phyloP scores from a whole-genome alignment of 2,329 filamentous ascomycete species.

The Aotearoamyces nothofagi region DNA sequence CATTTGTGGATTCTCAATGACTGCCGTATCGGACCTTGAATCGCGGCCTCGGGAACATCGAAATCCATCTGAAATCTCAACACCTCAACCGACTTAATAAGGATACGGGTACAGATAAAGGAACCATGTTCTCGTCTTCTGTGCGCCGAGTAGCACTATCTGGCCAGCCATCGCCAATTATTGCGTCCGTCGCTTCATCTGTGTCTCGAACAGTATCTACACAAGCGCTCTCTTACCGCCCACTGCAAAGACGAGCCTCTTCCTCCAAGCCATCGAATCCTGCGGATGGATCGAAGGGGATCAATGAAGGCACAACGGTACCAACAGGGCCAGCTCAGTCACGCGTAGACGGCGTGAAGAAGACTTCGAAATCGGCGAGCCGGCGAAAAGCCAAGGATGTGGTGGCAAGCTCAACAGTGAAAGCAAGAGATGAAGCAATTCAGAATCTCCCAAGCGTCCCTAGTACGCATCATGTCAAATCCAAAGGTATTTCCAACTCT shows the following conservation, averaged over 20 bases:
- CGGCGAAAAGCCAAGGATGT: constrained; percentile 42
- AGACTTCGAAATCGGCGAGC: constrained; percentile 13
- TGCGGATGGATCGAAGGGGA: constrained; percentile 18
- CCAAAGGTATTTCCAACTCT: constrained; percentile 34
- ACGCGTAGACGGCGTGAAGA: constrained; percentile 13
- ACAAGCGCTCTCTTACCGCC: constrained; percentile 15
- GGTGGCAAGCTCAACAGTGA: constrained; percentile 19
- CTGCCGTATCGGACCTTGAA: not conserved
- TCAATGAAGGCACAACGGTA: constrained; percentile 9
- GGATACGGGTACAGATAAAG: not conserved
- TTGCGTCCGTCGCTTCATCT: constrained; percentile 11
- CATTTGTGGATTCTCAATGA: too few relatives aligned
- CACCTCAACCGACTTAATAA: not conserved
- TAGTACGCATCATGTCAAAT: constrained; percentile 56
- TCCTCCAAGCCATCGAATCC: constrained; percentile 23
- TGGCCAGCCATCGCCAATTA: constrained; percentile 13
- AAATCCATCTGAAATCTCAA: not conserved
- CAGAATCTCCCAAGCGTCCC: constrained; percentile 58
- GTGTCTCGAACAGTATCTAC: constrained; percentile 12
- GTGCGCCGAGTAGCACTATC: constrained; percentile 16
- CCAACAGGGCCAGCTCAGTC: constrained; percentile 11
- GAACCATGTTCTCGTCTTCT: constrained; percentile 20
- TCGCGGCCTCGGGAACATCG: not conserved
- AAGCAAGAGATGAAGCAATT: constrained; percentile 27
- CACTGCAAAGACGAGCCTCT: constrained; percentile 18